Conservation (phyloP, 2,329 filamentous ascomycete genomes). For the Dactylellina haptotyla region DNA sequence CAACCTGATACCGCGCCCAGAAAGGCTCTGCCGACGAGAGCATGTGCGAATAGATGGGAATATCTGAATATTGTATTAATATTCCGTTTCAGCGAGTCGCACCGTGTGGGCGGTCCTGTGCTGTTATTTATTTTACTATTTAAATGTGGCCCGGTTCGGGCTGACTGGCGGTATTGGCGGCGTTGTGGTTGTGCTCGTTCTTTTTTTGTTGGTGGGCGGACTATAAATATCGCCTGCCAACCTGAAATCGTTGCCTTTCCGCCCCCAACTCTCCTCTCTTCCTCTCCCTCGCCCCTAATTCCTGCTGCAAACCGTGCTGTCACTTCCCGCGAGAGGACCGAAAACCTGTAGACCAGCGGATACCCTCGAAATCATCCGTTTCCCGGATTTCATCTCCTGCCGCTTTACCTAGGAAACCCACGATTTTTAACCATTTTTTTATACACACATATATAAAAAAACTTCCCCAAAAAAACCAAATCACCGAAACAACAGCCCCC, state of each 20-base stretch:
- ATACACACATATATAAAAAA: slow-evolving; percentile 14
- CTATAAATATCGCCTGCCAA: slow-evolving; percentile 53
- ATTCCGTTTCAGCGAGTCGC: too few species aligned
- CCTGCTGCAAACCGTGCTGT: slow-evolving; percentile 9
- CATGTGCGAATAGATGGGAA: not conserved
- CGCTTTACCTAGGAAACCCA: slow-evolving; percentile 1
- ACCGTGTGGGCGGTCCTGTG: too few species aligned
- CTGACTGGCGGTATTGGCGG: slow-evolving; percentile 7
- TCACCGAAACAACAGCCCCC: slow-evolving; percentile 26
- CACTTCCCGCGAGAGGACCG: not conserved
- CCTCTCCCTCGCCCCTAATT: slow-evolving; percentile 23
- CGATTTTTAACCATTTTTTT: not conserved
- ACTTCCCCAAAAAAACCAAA: slow-evolving; percentile 26
- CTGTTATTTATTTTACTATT: not conserved
- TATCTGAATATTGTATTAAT: not conserved
- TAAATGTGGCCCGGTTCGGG: not conserved
- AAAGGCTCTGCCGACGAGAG: not conserved
- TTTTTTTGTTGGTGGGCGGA: slow-evolving; percentile 45
- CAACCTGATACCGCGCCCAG: too few species aligned
- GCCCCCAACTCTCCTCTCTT: slow-evolving; percentile 35
- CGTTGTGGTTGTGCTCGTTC: slow-evolving; percentile 12
- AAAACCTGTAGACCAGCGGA: not conserved
- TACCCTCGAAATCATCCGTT: not conserved
- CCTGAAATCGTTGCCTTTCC: slow-evolving; percentile 28
- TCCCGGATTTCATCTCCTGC: not conserved